Evolutionary conservation across 345 rosid genomes (phyloP).

Genomic region (Conringia planisiliqua): DNA sequence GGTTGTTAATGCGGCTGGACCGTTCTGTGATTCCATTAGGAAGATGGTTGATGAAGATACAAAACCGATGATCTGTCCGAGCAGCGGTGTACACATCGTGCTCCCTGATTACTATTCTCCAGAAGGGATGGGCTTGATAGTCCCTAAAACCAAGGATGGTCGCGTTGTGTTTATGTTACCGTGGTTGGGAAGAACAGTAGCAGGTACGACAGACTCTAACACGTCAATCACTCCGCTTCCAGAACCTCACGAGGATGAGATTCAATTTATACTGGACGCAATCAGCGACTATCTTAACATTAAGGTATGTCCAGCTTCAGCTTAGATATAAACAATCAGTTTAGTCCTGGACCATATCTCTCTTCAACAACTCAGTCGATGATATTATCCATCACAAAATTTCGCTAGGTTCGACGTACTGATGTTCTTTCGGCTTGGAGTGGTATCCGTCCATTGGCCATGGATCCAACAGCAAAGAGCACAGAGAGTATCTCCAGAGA

Average conservation of each 20-base stretch:
- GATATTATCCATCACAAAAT: not conserved
- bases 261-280: conserved; percentile 95
- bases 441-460: conserved; percentile 95
- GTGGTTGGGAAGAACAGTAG: conserved; percentile 95
- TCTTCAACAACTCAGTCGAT: not conserved
- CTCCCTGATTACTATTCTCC: conserved; percentile 99
- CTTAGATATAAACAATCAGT: not conserved
- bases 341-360: not conserved
- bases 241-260: conserved; percentile 96
- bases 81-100: conserved; percentile 93
- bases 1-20: conserved; percentile 93
- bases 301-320: conserved; percentile 50
- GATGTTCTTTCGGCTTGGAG: conserved; percentile 99
- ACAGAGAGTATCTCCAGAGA: conserved; percentile 97
- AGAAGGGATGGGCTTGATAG: conserved; percentile 98
- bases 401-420: conserved; percentile 66
- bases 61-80: conserved; percentile 80
- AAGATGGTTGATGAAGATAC: conserved; percentile 70
- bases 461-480: conserved; percentile 82
- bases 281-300: conserved; percentile 82
- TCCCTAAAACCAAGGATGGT: conserved; percentile 98
- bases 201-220: conserved; percentile 96
- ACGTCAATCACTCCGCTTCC: conserved; percentile 80
- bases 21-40: conserved; percentile 89
- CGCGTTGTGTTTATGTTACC: conserved; percentile 98